These are phyloP conservation scores for Acephala macrosclerotiorum DNA, from an alignment of 2,329 filamentous ascomycete species.

Conservation along the genomic window DNA sequence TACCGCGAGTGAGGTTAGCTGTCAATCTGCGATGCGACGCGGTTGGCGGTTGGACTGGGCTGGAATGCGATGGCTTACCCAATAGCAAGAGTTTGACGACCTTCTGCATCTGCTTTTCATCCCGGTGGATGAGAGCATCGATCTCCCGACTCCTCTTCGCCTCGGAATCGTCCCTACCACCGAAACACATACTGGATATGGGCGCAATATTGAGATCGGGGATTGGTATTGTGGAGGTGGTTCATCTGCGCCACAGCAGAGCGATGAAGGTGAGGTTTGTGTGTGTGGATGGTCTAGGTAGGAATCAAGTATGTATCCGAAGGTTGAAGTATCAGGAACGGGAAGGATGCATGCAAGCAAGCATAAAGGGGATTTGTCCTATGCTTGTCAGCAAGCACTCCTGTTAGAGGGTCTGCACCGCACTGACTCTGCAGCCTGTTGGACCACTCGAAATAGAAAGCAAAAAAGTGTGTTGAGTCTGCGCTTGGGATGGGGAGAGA, in stretches of 20 bases:
- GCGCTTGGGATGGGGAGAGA: neutral
- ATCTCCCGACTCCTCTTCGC: slow-evolving; percentile 75
- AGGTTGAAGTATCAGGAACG: slow-evolving; percentile 18
- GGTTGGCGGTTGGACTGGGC: slow-evolving; percentile 19
- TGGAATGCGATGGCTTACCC: slow-evolving; percentile 62
- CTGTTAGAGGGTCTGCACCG: slow-evolving; percentile 14
- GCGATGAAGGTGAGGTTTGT: slow-evolving; percentile 16
- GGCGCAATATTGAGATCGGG: slow-evolving; percentile 28
- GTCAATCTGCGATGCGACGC: slow-evolving; percentile 5
- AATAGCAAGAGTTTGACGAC: slow-evolving; percentile 95
- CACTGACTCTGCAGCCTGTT: slow-evolving; percentile 14
- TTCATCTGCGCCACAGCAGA: slow-evolving; percentile 21
- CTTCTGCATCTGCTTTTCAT: slow-evolving; percentile 85
- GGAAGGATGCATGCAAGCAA: slow-evolving; percentile 25
- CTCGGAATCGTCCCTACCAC: slow-evolving; percentile 54
- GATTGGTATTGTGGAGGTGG: neutral
- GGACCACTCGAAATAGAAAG: neutral
- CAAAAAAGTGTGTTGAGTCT: neutral
- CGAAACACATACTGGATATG: slow-evolving; percentile 67
- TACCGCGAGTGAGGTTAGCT: slow-evolving; percentile 29
- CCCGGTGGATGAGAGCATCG: slow-evolving; percentile 82
- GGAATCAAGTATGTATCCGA: slow-evolving; percentile 9
- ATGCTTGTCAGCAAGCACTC: slow-evolving; percentile 17
- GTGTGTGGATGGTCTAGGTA: slow-evolving; percentile 7
- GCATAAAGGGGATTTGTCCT: slow-evolving; percentile 23